phyloP scores from a whole-genome alignment of 1,139 yeast genomes.

The Zygosaccharomyces pseudobailii region DNA sequence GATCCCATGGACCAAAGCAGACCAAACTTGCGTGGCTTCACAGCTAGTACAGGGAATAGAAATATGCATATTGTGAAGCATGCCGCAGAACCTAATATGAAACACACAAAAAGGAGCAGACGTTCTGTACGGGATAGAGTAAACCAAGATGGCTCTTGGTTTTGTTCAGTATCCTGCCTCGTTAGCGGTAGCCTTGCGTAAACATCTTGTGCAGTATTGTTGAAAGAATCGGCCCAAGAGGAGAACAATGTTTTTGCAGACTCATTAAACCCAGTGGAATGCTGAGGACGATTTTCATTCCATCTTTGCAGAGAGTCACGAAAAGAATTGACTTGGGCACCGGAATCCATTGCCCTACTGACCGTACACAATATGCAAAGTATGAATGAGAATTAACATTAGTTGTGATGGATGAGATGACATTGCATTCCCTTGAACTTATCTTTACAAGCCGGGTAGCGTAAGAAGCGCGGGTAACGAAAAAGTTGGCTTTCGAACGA shows the following conservation, averaged over 20 bases:
- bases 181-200: constrained; percentile 51
- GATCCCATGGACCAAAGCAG: constrained; percentile 91
- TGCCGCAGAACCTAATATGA: constrained; percentile 67
- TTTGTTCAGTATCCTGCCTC: constrained; percentile 44
- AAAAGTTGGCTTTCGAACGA: not conserved
- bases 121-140: constrained; percentile 72
- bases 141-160: constrained; percentile 57
- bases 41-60: constrained; percentile 81
- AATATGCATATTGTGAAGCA: constrained; percentile 82
- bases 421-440: not conserved
- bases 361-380: not conserved
- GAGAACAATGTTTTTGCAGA: constrained; percentile 37
- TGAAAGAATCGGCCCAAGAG: constrained; percentile 38
- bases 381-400: no score
- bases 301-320: constrained; percentile 39
- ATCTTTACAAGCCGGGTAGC: not conserved
- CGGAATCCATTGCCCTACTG: constrained; percentile 1
- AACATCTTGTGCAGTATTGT: constrained; percentile 42
- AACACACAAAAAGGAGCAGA: constrained; percentile 69
- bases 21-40: constrained; percentile 89
- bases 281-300: constrained; percentile 32
- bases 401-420: not conserved
- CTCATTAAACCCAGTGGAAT: constrained; percentile 31
- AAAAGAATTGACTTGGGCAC: constrained; percentile 23
- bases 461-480: not conserved